Evolutionary conservation across 345 rosid species (phyloP).

Genomic region (Lepidium sativum): DNA sequence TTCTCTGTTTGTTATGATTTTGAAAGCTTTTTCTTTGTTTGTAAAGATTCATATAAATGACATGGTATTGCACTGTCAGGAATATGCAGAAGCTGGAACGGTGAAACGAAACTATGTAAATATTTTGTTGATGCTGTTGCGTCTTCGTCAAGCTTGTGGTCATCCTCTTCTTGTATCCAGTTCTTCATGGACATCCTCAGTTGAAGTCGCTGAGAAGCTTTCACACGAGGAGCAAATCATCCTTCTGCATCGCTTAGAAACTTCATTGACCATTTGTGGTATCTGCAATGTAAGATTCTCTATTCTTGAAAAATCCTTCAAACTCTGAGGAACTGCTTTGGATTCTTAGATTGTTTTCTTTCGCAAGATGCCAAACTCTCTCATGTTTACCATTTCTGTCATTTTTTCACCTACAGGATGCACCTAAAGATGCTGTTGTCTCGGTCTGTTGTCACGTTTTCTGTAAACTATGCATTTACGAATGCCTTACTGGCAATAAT

Average conservation of each 20-base stretch:
- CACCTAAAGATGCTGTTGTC: constrained; percentile 94
- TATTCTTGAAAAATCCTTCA: background rate
- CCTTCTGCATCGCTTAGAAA: constrained; percentile 43
- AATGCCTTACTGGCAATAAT: constrained; percentile 68
- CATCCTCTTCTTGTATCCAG: constrained; percentile 86
- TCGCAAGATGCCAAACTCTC: background rate
- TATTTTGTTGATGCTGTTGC: constrained; percentile 90
- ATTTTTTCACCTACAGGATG: constrained; percentile 40
- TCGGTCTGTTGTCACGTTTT: constrained; percentile 83
- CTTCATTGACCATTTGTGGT: constrained; percentile 74
- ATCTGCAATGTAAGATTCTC: constrained; percentile 76
- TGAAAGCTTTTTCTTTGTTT: constrained; percentile 40
- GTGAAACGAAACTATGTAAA: constrained; percentile 91
- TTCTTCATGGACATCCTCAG: constrained; percentile 45
- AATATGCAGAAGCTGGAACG: constrained; percentile 95
- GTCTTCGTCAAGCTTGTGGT: constrained; percentile 98
- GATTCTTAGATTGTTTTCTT: background rate
- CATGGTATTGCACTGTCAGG: constrained; percentile 34
- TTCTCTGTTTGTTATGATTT: background rate
- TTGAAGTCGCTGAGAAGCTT: constrained; percentile 46
- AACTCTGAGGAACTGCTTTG: background rate
- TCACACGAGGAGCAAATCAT: background rate
- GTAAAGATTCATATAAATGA: background rate
- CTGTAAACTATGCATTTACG: constrained; percentile 79
- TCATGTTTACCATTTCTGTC: background rate